Evolutionary conservation across 257 asterid species (phyloP).

Genomic region (Penstemon davidsonii): DNA sequence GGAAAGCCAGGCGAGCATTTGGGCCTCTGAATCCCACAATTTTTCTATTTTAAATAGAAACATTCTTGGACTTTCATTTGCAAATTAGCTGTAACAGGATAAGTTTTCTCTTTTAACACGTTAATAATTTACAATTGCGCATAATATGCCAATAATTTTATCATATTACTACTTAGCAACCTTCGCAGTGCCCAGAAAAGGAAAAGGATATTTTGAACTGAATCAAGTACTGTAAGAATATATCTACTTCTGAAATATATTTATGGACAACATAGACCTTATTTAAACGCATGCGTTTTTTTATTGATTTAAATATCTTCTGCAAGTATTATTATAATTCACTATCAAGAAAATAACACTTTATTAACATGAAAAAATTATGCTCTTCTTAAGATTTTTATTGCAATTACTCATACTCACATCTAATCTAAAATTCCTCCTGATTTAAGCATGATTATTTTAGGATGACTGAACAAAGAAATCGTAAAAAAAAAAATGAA

Average conservation of each 20-base stretch:
- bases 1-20: too few relatives aligned
- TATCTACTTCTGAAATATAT: background rate
- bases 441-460: background rate
- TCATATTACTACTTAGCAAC: background rate
- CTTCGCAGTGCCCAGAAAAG: background rate
- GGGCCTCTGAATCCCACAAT: background rate
- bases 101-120: background rate
- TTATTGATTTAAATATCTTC: background rate
- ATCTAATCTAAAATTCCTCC: background rate
- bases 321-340: background rate
- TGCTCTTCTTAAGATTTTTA: background rate
- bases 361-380: background rate
- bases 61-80: background rate
- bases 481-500: background rate
- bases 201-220: background rate
- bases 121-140: background rate
- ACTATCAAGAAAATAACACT: background rate
- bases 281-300: background rate
- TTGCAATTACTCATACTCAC: background rate
- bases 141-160: too few relatives aligned
- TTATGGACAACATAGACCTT: too few relatives aligned
- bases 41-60: background rate
- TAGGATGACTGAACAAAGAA: slow-evolving; percentile 6
- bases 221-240: background rate
- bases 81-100: background rate